Conservation (phyloP, 805 yeast genomes). For the Metahyphopichia silvanorum region DNA sequence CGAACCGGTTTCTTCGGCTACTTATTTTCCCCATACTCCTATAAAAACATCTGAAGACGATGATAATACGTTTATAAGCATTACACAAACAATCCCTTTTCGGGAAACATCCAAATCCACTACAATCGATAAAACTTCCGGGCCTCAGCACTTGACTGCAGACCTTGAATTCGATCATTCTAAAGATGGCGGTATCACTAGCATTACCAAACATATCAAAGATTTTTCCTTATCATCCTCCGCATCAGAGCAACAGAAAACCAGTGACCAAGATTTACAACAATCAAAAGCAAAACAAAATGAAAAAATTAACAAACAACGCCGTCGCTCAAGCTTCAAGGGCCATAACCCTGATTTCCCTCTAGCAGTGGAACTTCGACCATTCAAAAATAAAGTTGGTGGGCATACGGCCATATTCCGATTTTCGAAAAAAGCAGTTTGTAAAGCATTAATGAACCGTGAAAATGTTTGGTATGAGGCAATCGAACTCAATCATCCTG, state of each 20-base stretch:
- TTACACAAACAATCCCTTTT: background rate
- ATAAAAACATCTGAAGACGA: background rate
- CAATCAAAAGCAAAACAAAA: background rate
- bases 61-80: background rate
- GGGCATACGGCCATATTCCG: conserved; percentile 97
- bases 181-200: conserved; percentile 26
- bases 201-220: conserved; percentile 8
- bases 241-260: background rate
- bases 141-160: conserved; percentile 47
- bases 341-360: conserved; percentile 41
- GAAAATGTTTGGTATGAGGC: conserved; percentile 92
- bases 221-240: background rate
- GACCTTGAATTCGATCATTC: conserved; percentile 46
- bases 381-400: conserved; percentile 92
- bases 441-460: conserved; percentile 86
- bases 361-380: conserved; percentile 83
- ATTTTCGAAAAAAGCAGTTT: conserved; percentile 87
- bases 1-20: conserved; percentile 68
- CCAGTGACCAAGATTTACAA: background rate
- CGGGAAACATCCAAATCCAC: background rate
- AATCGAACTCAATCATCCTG: conserved; percentile 75
- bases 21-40: conserved; percentile 66
- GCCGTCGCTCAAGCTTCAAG: background rate
- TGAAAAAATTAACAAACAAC: background rate
- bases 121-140: conserved; percentile 1